Evolutionary conservation across 2,329 filamentous ascomycete genomes (phyloP), one percentile per base, ranked within the genome.

Genomic region (Aspergillus texensis): DNA sequence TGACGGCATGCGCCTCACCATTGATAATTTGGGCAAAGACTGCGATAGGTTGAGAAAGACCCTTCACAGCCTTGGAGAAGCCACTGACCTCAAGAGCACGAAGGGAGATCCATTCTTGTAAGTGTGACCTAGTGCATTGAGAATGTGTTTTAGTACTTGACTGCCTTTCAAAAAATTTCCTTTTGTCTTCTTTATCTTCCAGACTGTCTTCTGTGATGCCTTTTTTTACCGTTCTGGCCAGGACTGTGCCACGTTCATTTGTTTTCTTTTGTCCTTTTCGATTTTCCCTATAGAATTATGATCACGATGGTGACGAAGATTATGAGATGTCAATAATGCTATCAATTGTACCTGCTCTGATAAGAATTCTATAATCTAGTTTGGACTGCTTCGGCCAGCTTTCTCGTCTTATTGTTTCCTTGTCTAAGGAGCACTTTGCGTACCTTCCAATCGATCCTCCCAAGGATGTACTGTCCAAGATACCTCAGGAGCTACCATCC

Each of bases 381-480:
- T 71, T 82, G 70, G 81, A 84, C 64, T 81, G 81, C 55, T 86
- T 86, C 75, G 77, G 75, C 50, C 79, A 84, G 66, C 81, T 86
- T 46, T 80, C 81, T 62, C 80, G 78, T 64, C 81, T 84, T 63
- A 84, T 86, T 68, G 74, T 83, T 68, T 79, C 84, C 62, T 77
- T 86, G 46, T 82, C 83, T 41, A 78, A 81, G 61, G 82, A 83
- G 59, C 81, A 85, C 67, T 86, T 86, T 71, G 76, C 77, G 62
- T 81, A 85, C 68, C 79, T 84, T 36, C 82, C 83, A 36, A 81
- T 83, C 67, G 79, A 81, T 62, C 82, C 82, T 45, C 81, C 82
- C 9, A 76, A 82, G 54, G 82, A 85, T 61, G 79, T 84, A 48
- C 73, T 85, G 21, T 79, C 79, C 45, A 82, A 83, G 62, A 81